phyloP scores from a whole-genome alignment of 2,329 filamentous ascomycete genomes.

The Neobulgaria alba region DNA sequence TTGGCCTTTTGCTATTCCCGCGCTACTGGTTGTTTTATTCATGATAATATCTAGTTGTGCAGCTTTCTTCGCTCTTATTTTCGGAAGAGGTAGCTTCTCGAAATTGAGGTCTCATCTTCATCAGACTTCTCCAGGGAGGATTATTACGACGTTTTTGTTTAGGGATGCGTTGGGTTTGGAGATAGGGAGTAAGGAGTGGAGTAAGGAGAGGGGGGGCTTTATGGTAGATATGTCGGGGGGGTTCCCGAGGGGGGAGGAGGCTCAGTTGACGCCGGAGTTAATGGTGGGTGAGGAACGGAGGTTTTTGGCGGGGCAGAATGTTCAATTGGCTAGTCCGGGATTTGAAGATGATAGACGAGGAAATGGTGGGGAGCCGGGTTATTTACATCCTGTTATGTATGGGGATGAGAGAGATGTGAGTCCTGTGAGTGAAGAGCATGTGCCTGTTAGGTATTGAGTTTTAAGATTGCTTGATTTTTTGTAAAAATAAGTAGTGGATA shows the following conservation, averaged over 20 bases:
- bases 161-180: constrained; percentile 3
- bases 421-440: too few relatives aligned
- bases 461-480: too few relatives aligned
- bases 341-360: too few relatives aligned
- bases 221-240: constrained; percentile 10
- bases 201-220: constrained; percentile 3
- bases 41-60: constrained; percentile 12
- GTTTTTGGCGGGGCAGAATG: too few relatives aligned
- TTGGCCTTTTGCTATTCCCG: constrained; percentile 12
- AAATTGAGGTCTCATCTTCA: constrained; percentile 9
- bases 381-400: too few relatives aligned
- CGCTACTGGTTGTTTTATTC: constrained; percentile 4
- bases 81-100: constrained; percentile 3
- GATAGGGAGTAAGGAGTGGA: constrained; percentile 9
- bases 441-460: too few relatives aligned
- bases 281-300: too few relatives aligned
- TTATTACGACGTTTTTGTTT: constrained; percentile 13
- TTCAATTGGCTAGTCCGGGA: too few relatives aligned
- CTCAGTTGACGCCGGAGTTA: too few relatives aligned
- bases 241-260: constrained; percentile 2
- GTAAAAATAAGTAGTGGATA: too few relatives aligned
- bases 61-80: constrained; percentile 6
- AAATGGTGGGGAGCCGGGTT: too few relatives aligned
- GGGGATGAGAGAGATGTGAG: too few relatives aligned
- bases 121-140: constrained; percentile 9